Conservation (phyloP, 2,329 filamentous ascomycete genomes). For the Penicillium brasilianum region DNA sequence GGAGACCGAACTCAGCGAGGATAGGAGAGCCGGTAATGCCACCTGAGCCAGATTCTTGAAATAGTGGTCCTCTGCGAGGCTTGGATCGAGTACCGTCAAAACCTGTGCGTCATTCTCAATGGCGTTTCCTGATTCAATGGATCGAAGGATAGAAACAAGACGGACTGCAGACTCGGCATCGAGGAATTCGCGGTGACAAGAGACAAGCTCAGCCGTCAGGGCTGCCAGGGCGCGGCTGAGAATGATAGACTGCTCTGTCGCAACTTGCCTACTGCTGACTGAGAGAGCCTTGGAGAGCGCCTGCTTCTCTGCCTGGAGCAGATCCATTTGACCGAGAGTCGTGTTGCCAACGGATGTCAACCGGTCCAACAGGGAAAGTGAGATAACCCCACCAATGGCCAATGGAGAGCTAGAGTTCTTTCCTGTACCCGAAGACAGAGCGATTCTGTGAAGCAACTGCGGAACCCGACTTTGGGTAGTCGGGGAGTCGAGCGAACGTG, state of each 20-base stretch:
- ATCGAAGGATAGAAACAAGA: conserved; percentile 31
- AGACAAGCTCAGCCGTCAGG: conserved; percentile 41
- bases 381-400: conserved; percentile 56
- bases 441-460: conserved; percentile 42
- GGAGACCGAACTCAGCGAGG: conserved; percentile 27
- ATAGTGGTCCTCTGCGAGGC: conserved; percentile 37
- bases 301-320: conserved; percentile 69
- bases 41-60: conserved; percentile 43
- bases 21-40: conserved; percentile 36
- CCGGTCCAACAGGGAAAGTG: conserved; percentile 61
- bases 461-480: conserved; percentile 41
- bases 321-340: conserved; percentile 63
- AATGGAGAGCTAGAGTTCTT: conserved; percentile 40
- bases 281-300: conserved; percentile 63
- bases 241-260: conserved; percentile 55
- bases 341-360: conserved; percentile 59
- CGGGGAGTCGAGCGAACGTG: conserved; percentile 41
- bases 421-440: conserved; percentile 43
- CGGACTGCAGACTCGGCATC: conserved; percentile 34
- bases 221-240: conserved; percentile 56
- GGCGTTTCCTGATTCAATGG: conserved; percentile 31
- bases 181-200: conserved; percentile 44
- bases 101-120: conserved; percentile 20
- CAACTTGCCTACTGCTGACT: conserved; percentile 56
- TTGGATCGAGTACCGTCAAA: conserved; percentile 27